Evolutionary conservation across 345 rosid species (phyloP), one percentile per base, ranked within the genome.

Genomic region (Eucalyptus lansdowneana): DNA sequence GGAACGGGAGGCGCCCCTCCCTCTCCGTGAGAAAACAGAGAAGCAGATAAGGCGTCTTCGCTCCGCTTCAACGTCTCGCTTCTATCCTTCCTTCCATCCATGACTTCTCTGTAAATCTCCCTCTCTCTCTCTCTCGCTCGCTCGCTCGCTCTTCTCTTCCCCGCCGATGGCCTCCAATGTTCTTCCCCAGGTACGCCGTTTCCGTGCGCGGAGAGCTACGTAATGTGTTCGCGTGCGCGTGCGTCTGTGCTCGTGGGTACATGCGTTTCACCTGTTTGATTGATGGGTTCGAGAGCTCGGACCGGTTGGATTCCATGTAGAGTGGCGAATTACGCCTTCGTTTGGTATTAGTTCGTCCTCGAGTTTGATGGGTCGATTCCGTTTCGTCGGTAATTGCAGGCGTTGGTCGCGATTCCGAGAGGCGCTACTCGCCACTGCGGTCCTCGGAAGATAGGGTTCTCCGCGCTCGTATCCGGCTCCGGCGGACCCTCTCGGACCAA

Each of bases 121-220:
- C 87, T 49, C 72, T 27, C 86, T 6, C 45, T 67, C 7, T 49
- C 87, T 44, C 72, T 45, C 6, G 13, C 42, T 72, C 54, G 6
- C 31, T 67, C 7, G 22, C 87, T 49, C 81, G 50, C 6, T 25
- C 44, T 76, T 44, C 24, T 31, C 31, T 29, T 25, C 53, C 14
- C 60, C 50, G 37, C 34, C 81, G 17, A 90, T 90, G 89, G 89
- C 89, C 54, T n/a, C 89, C 58, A 95, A 94, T 86, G 91, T 96
- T 90, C 94, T 96, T 62, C 94, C 96, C 89, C 98, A 95, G 95
- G 97, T 95, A 88, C 90, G 19, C 29, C 11, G 86, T 54, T 25
- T 27, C 1, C 22, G 4, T n/a, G 29, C 24, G 3, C 85, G 3
- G 85, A 37, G 83, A 21, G 85, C 89, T 50, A 12, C 50, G 86